Conservation (phyloP, 2,329 filamentous ascomycete species). For the Colletotrichum incanum region DNA sequence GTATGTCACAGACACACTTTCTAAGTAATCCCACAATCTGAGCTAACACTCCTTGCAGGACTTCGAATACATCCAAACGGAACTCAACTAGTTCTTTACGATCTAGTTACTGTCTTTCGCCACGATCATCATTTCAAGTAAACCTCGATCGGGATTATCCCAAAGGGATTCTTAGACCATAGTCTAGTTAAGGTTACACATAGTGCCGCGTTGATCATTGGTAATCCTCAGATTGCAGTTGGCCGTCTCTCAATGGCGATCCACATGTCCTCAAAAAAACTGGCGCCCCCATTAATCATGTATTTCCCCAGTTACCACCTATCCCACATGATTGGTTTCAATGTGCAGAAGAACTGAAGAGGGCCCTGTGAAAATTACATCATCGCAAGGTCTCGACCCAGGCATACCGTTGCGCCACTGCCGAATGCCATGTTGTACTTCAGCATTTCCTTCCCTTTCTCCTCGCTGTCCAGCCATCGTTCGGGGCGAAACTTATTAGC, state of each 20-base stretch:
- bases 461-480: constrained; percentile 59
- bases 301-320: constrained; percentile 45
- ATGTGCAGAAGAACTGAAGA: constrained; percentile 59
- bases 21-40: fast-evolving
- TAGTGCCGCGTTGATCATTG: not conserved
- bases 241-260: constrained; percentile 49
- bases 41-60: constrained; percentile 31
- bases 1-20: not conserved
- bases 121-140: not conserved
- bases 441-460: constrained; percentile 57
- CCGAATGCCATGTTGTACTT: constrained; percentile 67
- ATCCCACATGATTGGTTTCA: constrained; percentile 49
- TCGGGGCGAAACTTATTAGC: constrained; percentile 61
- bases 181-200: not conserved
- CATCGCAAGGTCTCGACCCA: constrained; percentile 65
- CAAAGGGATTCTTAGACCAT: not conserved
- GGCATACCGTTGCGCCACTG: constrained; percentile 63
- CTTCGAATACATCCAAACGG: constrained; percentile 42
- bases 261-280: constrained; percentile 60
- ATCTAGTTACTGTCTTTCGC: not conserved
- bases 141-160: not conserved
- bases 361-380: constrained; percentile 68
- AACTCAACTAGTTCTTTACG: constrained; percentile 3
- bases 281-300: constrained; percentile 58
- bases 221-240: constrained; percentile 21